Evolutionary conservation across 768 basidiomycete species (phyloP).

Genomic region (Phanerochaete carnosa): DNA sequence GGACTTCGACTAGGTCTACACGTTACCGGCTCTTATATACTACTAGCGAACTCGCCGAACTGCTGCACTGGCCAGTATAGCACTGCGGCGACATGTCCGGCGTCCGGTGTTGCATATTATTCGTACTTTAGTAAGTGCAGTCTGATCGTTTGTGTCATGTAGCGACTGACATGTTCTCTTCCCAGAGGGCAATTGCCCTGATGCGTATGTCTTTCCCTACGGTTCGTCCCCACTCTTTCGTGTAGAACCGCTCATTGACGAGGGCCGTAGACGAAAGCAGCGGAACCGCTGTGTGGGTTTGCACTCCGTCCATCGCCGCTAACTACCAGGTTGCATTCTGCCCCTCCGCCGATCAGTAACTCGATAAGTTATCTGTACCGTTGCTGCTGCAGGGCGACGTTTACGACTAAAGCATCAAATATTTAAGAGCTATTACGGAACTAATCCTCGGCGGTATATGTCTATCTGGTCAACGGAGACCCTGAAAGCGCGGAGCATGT

Average conservation of each 20-base stretch:
- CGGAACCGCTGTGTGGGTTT: not conserved
- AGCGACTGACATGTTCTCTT: not conserved
- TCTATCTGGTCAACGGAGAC: too few species aligned
- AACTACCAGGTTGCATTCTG: not conserved
- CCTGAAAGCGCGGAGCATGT: too few species aligned
- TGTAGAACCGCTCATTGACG: too few species aligned
- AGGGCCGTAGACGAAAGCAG: not conserved
- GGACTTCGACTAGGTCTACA: not conserved
- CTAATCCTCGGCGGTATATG: too few species aligned
- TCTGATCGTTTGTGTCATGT: too few species aligned
- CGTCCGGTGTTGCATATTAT: constrained; percentile 26
- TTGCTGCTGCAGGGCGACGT: too few species aligned
- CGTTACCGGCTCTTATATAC: not conserved
- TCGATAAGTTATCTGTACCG: too few species aligned
- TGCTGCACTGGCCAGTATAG: constrained; percentile 30
- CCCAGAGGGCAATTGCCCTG: constrained; percentile 18
- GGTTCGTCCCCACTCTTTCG: constrained; percentile 8
- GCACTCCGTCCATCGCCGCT: not conserved
- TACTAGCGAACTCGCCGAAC: constrained; percentile 16
- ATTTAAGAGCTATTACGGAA: too few species aligned
- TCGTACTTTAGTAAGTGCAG: constrained; percentile 14
- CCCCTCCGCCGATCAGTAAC: not conserved
- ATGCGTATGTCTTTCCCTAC: constrained; percentile 21
- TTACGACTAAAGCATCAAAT: too few species aligned
- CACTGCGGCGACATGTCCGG: constrained; percentile 29